A percentile compares a stretch with the other conserved stretches of the same genome.
Conservation (phyloP, 371 early-diverging fungal species). For the Haplosporangium sp. region DNA sequence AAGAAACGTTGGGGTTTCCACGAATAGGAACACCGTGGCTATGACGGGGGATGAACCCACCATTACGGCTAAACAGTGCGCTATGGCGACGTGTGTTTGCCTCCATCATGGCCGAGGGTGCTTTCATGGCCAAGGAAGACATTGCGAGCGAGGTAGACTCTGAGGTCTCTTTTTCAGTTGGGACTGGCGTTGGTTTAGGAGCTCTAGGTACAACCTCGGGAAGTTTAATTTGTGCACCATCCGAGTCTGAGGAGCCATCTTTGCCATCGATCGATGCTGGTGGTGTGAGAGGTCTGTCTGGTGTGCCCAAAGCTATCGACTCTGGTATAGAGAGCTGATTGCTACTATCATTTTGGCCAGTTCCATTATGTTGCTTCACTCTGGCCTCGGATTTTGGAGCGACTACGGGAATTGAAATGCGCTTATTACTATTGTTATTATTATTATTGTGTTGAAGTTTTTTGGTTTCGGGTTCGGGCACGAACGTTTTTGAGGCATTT, state of each 20-base stretch:
- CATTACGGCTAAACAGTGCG: conserved; percentile 15
- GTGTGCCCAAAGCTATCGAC: background rate
- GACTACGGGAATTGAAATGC: conserved; percentile 42
- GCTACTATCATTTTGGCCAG: conserved; percentile 2
- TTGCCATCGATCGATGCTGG: conserved; percentile 43
- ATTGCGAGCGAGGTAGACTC: conserved; percentile 32
- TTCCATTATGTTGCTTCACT: background rate
- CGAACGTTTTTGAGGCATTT: background rate
- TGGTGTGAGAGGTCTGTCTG: conserved; percentile 33
- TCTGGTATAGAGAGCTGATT: conserved; percentile 8
- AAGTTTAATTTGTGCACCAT: conserved; percentile 7
- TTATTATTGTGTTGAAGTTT: background rate
- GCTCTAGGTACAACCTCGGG: conserved; percentile 26
- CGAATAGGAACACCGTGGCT: conserved; percentile 44
- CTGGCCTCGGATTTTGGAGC: conserved; percentile 48
- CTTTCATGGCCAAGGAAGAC: conserved; percentile 38
- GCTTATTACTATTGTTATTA: conserved; percentile 6
- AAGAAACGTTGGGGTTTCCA: conserved; percentile 50
- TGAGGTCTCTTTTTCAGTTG: conserved; percentile 3
- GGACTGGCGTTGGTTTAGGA: conserved; percentile 10
- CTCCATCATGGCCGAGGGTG: conserved; percentile 54
- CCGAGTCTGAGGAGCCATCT: conserved; percentile 41
- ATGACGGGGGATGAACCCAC: conserved; percentile 42
- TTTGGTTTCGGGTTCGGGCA: conserved; percentile 7
- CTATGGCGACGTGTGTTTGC: conserved; percentile 41